Evolutionary conservation across 805 yeast genomes (phyloP).

Genomic region (Candida hungchunana): DNA sequence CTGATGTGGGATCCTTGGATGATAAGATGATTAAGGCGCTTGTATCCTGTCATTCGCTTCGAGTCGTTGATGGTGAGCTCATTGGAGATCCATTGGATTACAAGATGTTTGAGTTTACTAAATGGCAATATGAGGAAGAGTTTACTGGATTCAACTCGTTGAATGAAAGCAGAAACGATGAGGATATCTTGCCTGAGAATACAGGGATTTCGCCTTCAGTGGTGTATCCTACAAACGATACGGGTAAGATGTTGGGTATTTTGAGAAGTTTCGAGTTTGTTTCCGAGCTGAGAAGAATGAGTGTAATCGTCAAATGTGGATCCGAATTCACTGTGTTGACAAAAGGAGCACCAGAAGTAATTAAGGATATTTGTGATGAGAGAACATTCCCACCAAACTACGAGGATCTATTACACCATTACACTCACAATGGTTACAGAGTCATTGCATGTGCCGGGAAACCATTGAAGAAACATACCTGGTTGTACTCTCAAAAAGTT

Average conservation of each 20-base stretch:
- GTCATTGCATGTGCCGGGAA: constrained; percentile 92
- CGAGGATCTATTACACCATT: constrained; percentile 68
- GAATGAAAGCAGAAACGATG: constrained; percentile 36
- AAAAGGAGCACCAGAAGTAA: constrained; percentile 97
- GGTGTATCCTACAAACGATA: constrained; percentile 41
- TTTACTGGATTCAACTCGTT: constrained; percentile 37
- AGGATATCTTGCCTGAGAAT: constrained; percentile 38
- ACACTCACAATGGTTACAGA: constrained; percentile 91
- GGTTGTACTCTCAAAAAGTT: constrained; percentile 46
- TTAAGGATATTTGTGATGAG: constrained; percentile 69
- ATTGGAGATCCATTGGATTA: constrained; percentile 93
- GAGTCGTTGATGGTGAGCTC: constrained; percentile 70
- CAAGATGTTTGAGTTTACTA: constrained; percentile 89
- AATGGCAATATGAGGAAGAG: constrained; percentile 73
- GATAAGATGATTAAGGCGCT: constrained; percentile 34
- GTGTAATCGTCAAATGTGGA: constrained; percentile 61
- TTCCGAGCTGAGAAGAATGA: constrained; percentile 84
- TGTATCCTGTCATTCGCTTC: constrained; percentile 80
- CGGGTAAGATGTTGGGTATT: constrained; percentile 39
- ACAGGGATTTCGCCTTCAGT: constrained; percentile 44
- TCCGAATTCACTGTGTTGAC: constrained; percentile 53
- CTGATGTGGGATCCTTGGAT: constrained; percentile 23
- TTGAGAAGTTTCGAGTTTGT: constrained; percentile 73
- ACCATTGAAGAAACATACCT: constrained; percentile 37
- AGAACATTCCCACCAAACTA: constrained; percentile 71